Evolutionary conservation across 2,329 filamentous ascomycete species (phyloP), one percentile per base, ranked within the genome.

Genomic region (Parascedosporium putredinis): DNA sequence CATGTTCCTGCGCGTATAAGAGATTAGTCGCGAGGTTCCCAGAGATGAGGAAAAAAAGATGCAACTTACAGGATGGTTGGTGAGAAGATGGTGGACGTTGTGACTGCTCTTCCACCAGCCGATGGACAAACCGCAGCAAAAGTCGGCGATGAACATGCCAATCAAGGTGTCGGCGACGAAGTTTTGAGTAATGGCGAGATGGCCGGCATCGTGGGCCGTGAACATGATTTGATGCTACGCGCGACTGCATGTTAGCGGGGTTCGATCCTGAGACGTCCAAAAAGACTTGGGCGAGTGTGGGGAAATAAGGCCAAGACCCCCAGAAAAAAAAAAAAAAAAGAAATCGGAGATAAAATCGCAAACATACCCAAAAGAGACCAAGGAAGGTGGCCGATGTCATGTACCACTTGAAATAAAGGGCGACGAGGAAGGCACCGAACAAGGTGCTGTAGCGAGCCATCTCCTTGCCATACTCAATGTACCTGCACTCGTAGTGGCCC

Each of bases 41-140:
- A 33, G n/a, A 20, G 55, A 31, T 29, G 4, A 5, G 10, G n/a
- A 43, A 27, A 22, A 22, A 1, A 43, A 8, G 23, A 1, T 22
- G 14, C 14, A n/a, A 58, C 64, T 52, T 56, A 73, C 69, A 2
- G 79, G 77, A 56, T 75, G 70, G 67, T 84, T 84, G 40, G 81
- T 83, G 50, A 84, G 67, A 3, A 84, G 71, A 56, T 84, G 81
- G 60, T 84, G 81, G 3, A 84, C 78, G 50, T 84, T 84, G 66
- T 84, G 81, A 48, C 75, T 81, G 57, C 75, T 76, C 67, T 84
- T 84, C 80, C 80, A 84, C 80, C 80, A 84, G 16, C 80, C 79
- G 49, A 84, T 78, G 3, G 77, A 81, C 16, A 84, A 67, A 31
- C 80, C 80, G 54, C 79, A 81, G 66, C 78, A 78, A 57, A 83